These are phyloP conservation scores for Sphaerosporella brunnea DNA, from an alignment of 495 filamentous ascomycete species.

Conservation along the genomic window DNA sequence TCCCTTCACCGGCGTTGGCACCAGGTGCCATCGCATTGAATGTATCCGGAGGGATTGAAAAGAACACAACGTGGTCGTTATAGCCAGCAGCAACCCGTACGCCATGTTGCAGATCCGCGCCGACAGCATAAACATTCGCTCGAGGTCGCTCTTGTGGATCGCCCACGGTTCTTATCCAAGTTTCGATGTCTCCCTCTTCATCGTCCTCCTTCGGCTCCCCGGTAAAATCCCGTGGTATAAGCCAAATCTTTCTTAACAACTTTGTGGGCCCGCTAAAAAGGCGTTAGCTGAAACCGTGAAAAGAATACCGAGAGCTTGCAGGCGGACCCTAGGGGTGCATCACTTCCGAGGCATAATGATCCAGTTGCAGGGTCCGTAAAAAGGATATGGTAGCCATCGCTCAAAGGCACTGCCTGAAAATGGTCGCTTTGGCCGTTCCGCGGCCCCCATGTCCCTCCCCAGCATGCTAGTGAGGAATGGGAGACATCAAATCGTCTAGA, in stretches of 20 bases:
- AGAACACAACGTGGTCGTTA: slow-evolving; percentile 34
- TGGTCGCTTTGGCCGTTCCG: slow-evolving; percentile 37
- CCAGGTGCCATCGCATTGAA: slow-evolving; percentile 28
- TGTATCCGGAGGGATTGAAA: slow-evolving; percentile 44
- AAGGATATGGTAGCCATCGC: slow-evolving; percentile 50
- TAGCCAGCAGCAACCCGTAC: slow-evolving; percentile 42
- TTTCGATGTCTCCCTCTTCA: neutral
- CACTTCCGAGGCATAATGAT: slow-evolving; percentile 46
- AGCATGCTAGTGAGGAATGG: slow-evolving; percentile 15
- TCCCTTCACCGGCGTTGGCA: slow-evolving; percentile 11
- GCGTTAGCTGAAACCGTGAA: no score
- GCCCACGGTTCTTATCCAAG: slow-evolving; percentile 5
- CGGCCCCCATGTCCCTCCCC: slow-evolving; percentile 18
- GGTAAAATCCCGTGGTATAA: slow-evolving; percentile 27
- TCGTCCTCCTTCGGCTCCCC: neutral
- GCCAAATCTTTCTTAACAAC: slow-evolving; percentile 31
- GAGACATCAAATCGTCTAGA: slow-evolving; percentile 19
- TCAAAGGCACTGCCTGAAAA: slow-evolving; percentile 48
- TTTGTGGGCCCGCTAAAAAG: slow-evolving; percentile 25
- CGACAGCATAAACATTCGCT: slow-evolving; percentile 39
- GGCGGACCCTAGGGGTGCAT: slow-evolving; percentile 41
- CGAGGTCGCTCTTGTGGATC: slow-evolving; percentile 3
- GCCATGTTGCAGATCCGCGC: slow-evolving; percentile 43
- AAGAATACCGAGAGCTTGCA: no score
- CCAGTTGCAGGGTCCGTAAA: slow-evolving; percentile 48